Base-by-base conservation (phyloP, 2,329 filamentous ascomycete species). In the Chlorencoelia australis region DNA sequence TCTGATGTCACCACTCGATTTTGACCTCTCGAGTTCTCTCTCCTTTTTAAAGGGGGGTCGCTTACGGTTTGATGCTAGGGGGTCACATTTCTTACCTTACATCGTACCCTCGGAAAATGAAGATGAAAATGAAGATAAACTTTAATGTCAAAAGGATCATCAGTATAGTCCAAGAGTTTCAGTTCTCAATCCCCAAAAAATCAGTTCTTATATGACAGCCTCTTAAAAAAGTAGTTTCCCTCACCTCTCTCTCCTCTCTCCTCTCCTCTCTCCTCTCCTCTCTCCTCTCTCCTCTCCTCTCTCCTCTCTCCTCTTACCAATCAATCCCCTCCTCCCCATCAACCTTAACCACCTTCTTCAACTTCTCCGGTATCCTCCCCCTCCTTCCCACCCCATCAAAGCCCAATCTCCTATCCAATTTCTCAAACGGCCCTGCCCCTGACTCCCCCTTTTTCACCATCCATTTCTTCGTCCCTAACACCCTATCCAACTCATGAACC, bases 381-480 rank as follows among this genome's bases (percentile, higher is more conserved):
- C 13, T 35, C 20, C 19, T 33, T 5, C 25, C 27, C 7, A 15
- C 20, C 5, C 32, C 37, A 25, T 34, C 14, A 17, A 14, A 18
- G 14, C 31, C 35, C 9, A 35, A 32, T 36, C 13, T 49, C 42
- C 39, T 49, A 44, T 59, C 56, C 16, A 56, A 28, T 35, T 53
- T 55, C 41, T 53, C 53, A 49, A 59, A 58, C 18, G 51, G 52
- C 4, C 42, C 34, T 38, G 41, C 48, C 3, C 61, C 58, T 30
- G 46, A 67, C 59, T 91, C 85, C 2, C 70, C 79, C 59, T 79
- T 81, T 62, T 70, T 79, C 13, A 94, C 76, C 61, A 73, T 82
- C 75, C 83, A 94, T 61, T 74, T 79, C 50, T 68, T 66, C 1
- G 86, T 94, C 0, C 85, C 85, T 18, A 94, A 64, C 38, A 84